Conservation (phyloP, 1,139 yeast species). For the Saccharomycopsis phalli region DNA sequence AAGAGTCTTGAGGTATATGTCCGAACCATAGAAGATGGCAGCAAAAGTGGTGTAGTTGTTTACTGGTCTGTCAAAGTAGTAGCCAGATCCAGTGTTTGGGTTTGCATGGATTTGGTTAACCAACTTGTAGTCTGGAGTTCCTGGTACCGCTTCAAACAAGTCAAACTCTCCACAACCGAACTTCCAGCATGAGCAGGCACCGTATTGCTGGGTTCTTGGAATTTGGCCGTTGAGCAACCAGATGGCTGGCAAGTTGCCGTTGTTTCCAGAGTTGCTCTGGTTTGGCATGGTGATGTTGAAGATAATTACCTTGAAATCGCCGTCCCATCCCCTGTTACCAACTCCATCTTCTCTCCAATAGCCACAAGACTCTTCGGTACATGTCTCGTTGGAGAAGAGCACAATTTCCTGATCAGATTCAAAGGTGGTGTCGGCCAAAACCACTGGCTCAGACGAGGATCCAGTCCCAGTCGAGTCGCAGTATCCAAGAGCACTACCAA, state of each 20-base stretch:
- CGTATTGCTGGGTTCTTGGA: slow-evolving; percentile 71
- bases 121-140: too few species aligned
- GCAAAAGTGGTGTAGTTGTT: too few species aligned
- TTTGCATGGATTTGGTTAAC: too few species aligned
- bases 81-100: too few species aligned
- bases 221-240: slow-evolving; percentile 72
- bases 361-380: slow-evolving; percentile 46
- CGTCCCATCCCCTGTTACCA: slow-evolving; percentile 66
- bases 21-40: too few species aligned
- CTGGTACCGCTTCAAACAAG: slow-evolving; percentile 70
- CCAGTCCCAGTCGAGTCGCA: slow-evolving; percentile 38
- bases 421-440: slow-evolving; percentile 43
- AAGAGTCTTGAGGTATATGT: too few species aligned
- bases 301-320: slow-evolving; percentile 56
- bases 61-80: too few species aligned
- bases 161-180: slow-evolving; percentile 80
- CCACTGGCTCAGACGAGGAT: slow-evolving; percentile 35
- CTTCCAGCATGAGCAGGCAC: slow-evolving; percentile 66
- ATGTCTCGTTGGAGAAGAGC: slow-evolving; percentile 48
- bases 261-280: slow-evolving; percentile 30
- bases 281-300: slow-evolving; percentile 65
- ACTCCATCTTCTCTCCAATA: slow-evolving; percentile 65
- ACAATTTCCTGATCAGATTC: slow-evolving; percentile 51
- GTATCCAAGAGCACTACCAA: slow-evolving; percentile 57
- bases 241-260: slow-evolving; percentile 65